Evolutionary conservation across 1,284 basidiomycete species (phyloP), one percentile per base, ranked within the genome.

Genomic region (Ceratobasidium sp.): DNA sequence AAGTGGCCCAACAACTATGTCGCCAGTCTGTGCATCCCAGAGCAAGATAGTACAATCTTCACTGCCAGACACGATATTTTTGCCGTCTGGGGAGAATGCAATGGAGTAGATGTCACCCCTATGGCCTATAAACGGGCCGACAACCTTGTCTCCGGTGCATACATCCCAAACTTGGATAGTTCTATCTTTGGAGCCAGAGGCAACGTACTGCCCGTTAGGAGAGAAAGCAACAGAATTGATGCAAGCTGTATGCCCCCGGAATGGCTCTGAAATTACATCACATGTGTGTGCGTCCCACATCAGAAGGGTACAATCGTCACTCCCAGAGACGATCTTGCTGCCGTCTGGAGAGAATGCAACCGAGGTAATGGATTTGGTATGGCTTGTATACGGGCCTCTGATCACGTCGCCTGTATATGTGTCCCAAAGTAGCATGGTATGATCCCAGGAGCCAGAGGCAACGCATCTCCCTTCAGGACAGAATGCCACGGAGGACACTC

Each of bases 161-260:
- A 20, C 32, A 47, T 65, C 22, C 35, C 40, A 49, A n/a, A 57
- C 31, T 67, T 40, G 71, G 52, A 49, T 62, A 29, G 29, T 25
- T 4, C 25, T 29, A 85, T 92, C 7, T 86, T 85, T 0, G 80
- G 92, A 1, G 86, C 82, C 74, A 90, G 87, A 3, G 90, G 92
- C 74, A 90, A 92, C 73, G 89, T 90, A 3, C 81, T 86, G 0
- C 81, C 87, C n/a, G 92, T 92, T 75, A 88, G 89, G 25, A 90
- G 8, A 22, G n/a, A 42, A 42, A n/a, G 38, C n/a, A n/a, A 42
- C n/a, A n/a, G 38, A 42, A 10, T 10, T 8, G 38, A 42, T 42
- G 10, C 10, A n/a, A 8, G 8, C 8, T n/a, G 45, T n/a, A 49
- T 10, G 45, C 7, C 8, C 10, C 20, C 45, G 13, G 17, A 49